A percentile compares a stretch with the other conserved stretches of the same genome.
These are phyloP conservation scores for Scutellaria barbata DNA, from an alignment of 257 asterid species.

Conservation along the genomic window DNA sequence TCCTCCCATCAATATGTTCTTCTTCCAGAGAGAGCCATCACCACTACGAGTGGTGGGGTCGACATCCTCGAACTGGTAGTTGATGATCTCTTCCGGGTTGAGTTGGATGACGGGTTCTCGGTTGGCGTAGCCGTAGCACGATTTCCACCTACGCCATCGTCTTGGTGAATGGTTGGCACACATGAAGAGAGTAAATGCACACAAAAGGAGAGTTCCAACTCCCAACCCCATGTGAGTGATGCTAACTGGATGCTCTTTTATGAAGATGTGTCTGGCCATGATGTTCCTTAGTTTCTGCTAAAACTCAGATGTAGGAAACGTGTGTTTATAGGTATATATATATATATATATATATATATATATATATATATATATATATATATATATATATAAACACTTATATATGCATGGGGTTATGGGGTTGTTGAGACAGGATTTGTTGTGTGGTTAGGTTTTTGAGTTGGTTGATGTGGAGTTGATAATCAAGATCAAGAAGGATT, in stretches of 20 bases:
- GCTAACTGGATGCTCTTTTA: constrained; percentile 37
- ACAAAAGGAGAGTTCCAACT: constrained; percentile 53
- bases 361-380: constrained; percentile 11
- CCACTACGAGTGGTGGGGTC: constrained; percentile 54
- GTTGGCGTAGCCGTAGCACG: constrained; percentile 52
- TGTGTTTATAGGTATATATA: constrained; percentile 23
- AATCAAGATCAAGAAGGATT: too few species aligned
- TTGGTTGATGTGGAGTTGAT: neutral
- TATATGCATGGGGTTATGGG: constrained; percentile 16
- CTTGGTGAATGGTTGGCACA: constrained; percentile 58
- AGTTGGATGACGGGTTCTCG: constrained; percentile 77
- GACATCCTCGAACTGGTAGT: constrained; percentile 47
- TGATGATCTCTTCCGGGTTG: constrained; percentile 48
- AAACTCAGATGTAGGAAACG: constrained; percentile 9
- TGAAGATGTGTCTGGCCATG: constrained; percentile 54
- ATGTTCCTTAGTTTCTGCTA: neutral
- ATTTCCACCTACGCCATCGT: constrained; percentile 58
- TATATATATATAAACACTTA: constrained; percentile 1
- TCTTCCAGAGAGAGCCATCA: constrained; percentile 70
- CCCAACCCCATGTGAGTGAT: constrained; percentile 47
- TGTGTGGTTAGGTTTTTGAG: constrained; percentile 31
- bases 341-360: constrained; percentile 6
- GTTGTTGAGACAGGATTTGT: constrained; percentile 50
- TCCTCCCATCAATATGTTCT: constrained; percentile 83
- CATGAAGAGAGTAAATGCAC: constrained; percentile 65